Base-by-base conservation (phyloP, 306 rosid genomes). In the Styphnolobium japonicum region DNA sequence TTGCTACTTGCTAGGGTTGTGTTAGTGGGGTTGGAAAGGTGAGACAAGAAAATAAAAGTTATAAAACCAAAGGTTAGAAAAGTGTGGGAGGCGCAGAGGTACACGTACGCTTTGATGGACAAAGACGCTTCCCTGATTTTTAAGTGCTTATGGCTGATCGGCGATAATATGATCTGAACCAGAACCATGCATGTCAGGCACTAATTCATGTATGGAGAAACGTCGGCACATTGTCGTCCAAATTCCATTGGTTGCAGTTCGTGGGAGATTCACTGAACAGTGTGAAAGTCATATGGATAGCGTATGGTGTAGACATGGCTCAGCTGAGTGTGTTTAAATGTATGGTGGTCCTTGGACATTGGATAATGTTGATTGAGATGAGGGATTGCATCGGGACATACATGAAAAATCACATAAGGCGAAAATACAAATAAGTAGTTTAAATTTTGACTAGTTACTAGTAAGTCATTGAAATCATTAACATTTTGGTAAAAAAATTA, bases 241-340 rank as follows among this genome's bases (percentile, higher is more conserved):
- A 72, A 53, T 37, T 56, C 27, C 10, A 39, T 23, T 23, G 67
- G 56, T 23, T 37, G 49, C 53, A 14, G 10, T 53, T 52, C 0
- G 1, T 22, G 78, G 53, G 15, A 23, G 7, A 57, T 39, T 8
- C 42, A 57, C 4, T 22, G 40, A 73, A 57, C 10, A 11, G 36
- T 53, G 23, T 55, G 3, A 16, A 49, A 4, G 76, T 25, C 63
- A 31, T 36, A 71, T 71, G 36, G 65, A 51, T 34, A 15, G 51
- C 36, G 64, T 31, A 71, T 71, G 34, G 64, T 34, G 51, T 53
- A 71, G 51, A 10, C 12, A 71, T 71, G 77, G 76, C 33, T 49
- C 40, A 4, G 25, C 46, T 21, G 18, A 33, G 48, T 10, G 45
- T 21, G 36, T 71, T 49, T 71, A 52, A 63, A 10, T 51, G 34